These are phyloP conservation scores for Paramecium sexaurelia DNA, from an alignment of 73 alveolate genomes.

Conservation along the genomic window DNA sequence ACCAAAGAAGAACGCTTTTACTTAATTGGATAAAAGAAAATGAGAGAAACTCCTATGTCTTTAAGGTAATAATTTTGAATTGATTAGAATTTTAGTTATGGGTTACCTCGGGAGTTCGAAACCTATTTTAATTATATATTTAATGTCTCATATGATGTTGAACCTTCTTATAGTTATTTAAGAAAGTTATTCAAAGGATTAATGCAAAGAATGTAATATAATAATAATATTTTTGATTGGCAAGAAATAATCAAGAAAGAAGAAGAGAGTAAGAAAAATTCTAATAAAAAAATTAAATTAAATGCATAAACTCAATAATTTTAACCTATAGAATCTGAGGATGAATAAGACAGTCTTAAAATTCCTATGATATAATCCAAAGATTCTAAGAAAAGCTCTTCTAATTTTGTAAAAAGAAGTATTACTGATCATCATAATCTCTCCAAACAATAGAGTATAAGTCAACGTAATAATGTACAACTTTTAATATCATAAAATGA, in stretches of 20 bases:
- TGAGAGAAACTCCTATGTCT: slow-evolving; percentile 53
- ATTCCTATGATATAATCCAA: slow-evolving; percentile 14
- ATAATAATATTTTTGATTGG: slow-evolving; percentile 88
- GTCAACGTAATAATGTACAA: neutral
- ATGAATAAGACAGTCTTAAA: neutral
- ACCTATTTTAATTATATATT: slow-evolving; percentile 73
- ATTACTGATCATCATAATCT: neutral
- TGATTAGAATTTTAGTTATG: neutral
- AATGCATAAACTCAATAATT: neutral
- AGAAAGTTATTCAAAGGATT: slow-evolving; percentile 73
- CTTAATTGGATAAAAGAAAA: slow-evolving; percentile 71
- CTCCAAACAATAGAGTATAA: neutral
- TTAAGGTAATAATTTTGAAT: neutral
- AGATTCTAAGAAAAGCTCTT: neutral
- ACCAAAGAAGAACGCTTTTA: slow-evolving; percentile 74
- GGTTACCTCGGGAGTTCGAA: slow-evolving; percentile 79
- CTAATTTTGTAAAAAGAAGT: neutral
- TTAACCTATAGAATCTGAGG: slow-evolving; percentile 32
- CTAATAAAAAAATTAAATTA: neutral
- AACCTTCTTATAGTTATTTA: slow-evolving; percentile 86
- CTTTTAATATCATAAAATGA: neutral
- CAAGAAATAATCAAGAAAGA: neutral
- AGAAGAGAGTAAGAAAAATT: neutral
- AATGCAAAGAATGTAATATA: slow-evolving; percentile 71
- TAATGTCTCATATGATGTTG: slow-evolving; percentile 75